These are phyloP conservation scores for Phtheirospermum japonicum DNA, from an alignment of 257 asterid species.

Conservation along the genomic window DNA sequence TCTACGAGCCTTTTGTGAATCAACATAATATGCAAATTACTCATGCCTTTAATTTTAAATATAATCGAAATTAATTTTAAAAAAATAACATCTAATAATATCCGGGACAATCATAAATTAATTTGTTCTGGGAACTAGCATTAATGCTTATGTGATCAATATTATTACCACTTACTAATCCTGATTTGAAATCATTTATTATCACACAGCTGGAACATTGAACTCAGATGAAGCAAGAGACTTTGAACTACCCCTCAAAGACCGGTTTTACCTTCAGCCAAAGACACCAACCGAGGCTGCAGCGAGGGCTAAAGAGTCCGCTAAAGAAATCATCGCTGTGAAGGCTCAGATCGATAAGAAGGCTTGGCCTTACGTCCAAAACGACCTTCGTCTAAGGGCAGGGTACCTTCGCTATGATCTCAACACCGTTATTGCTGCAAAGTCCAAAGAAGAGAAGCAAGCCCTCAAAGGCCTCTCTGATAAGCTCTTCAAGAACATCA, in stretches of 20 bases:
- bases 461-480: constrained; percentile 57
- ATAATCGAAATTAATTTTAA: too few relatives aligned
- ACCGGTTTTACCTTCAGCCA: constrained; percentile 77
- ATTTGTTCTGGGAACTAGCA: too few relatives aligned
- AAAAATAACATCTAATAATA: too few relatives aligned
- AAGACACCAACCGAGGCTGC: constrained; percentile 73
- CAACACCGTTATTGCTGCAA: constrained; percentile 76
- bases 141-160: not conserved
- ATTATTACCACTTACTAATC: constrained; percentile 1
- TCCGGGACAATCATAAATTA: too few relatives aligned
- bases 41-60: too few relatives aligned
- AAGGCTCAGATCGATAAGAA: constrained; percentile 66
- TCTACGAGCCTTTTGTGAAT: too few relatives aligned
- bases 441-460: constrained; percentile 70
- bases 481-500: constrained; percentile 62
- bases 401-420: constrained; percentile 81
- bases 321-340: constrained; percentile 67
- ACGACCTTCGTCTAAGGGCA: constrained; percentile 76
- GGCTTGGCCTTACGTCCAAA: constrained; percentile 94
- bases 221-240: constrained; percentile 91
- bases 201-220: constrained; percentile 68
- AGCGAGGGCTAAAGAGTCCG: constrained; percentile 76
- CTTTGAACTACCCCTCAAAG: constrained; percentile 56
- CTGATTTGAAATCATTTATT: not conserved
- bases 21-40: too few relatives aligned